Conservation (phyloP, 2,329 filamentous ascomycete genomes). For the Alternaria dauci region DNA sequence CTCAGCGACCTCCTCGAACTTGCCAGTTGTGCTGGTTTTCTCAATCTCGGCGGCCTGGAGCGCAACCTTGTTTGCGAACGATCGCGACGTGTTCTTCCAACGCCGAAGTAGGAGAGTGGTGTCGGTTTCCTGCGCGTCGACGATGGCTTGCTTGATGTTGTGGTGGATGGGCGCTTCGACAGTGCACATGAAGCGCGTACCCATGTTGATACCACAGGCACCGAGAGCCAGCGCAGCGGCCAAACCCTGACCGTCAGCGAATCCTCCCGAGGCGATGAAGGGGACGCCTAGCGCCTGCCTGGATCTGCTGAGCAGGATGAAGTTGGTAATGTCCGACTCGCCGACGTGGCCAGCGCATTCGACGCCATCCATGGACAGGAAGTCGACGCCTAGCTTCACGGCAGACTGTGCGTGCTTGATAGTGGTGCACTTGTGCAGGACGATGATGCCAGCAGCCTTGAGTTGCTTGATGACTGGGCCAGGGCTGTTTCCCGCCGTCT, state of each 20-base stretch:
- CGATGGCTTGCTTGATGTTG: slow-evolving; percentile 94
- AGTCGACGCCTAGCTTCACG: slow-evolving; percentile 93
- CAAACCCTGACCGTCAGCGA: slow-evolving; percentile 91
- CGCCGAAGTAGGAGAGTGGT: slow-evolving; percentile 86
- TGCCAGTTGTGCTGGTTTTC: slow-evolving; percentile 79
- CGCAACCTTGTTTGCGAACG: slow-evolving; percentile 92
- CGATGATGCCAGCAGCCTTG: slow-evolving; percentile 78
- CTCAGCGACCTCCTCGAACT: slow-evolving; percentile 88
- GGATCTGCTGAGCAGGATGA: slow-evolving; percentile 84
- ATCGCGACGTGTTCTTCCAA: slow-evolving; percentile 90
- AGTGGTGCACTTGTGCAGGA: slow-evolving; percentile 97
- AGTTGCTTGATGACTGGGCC: slow-evolving; percentile 90
- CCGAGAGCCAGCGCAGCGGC: slow-evolving; percentile 90
- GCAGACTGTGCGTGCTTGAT: slow-evolving; percentile 92
- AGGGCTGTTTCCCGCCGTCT: slow-evolving; percentile 90
- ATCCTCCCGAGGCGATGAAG: slow-evolving; percentile 95
- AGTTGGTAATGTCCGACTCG: slow-evolving; percentile 87
- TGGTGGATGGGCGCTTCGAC: slow-evolving; percentile 89
- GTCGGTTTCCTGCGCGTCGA: slow-evolving; percentile 86
- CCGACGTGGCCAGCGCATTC: slow-evolving; percentile 94
- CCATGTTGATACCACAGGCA: slow-evolving; percentile 97
- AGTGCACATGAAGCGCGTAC: slow-evolving; percentile 96
- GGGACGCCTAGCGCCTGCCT: slow-evolving; percentile 81
- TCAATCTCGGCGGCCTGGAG: slow-evolving; percentile 83
- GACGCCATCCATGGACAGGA: slow-evolving; percentile 95